Evolutionary conservation across 2,329 filamentous ascomycete genomes (phyloP), one percentile per base, ranked within the genome.

Genomic region (Metarhizium album): DNA sequence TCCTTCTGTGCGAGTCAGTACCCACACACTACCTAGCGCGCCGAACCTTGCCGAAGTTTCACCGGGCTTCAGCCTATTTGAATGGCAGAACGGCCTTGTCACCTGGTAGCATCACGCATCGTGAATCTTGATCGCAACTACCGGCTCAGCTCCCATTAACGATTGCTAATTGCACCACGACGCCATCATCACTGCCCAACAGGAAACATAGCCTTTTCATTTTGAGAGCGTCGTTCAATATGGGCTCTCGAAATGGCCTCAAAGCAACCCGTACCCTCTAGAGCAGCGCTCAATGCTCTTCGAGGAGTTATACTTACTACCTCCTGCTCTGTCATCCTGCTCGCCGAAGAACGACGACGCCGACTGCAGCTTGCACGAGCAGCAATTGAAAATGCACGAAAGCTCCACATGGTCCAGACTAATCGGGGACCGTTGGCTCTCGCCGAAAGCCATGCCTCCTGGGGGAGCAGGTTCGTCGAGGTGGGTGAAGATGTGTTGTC

Each of bases 301-400:
- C 75, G 76, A 54, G 73, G 76, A 55, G 70, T 80, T 52, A 71
- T 78, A 50, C 64, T 81, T 16, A 78, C 77, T 47, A 80, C 77
- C 2, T 78, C 77, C 8, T 80, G 76, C 59, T 79, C 76, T 42
- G 69, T 80, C 50, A 71, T 74, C 47, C 61, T 78, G 24, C 66
- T 81, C 50, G 69, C 78, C 52, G 77, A 81, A 62, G 78, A 81
- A 62, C 75, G 76, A 46, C 71, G 77, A 53, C 74, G 75, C 52
- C 73, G 76, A 24, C 74, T 80, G 54, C 73, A 74, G 50, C 67
- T 76, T 43, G 70, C 75, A 33, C 68, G 69, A 43, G 67, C 73
- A 20, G 73, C 75, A 16, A 68, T 77, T 35, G 69, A 75, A 3
- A 80, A 80, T 67, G 75, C 73, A 22, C 67, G 74, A 50, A 78